phyloP scores from a whole-genome alignment of 345 rosid genomes.

The Arabidopsis suecica region DNA sequence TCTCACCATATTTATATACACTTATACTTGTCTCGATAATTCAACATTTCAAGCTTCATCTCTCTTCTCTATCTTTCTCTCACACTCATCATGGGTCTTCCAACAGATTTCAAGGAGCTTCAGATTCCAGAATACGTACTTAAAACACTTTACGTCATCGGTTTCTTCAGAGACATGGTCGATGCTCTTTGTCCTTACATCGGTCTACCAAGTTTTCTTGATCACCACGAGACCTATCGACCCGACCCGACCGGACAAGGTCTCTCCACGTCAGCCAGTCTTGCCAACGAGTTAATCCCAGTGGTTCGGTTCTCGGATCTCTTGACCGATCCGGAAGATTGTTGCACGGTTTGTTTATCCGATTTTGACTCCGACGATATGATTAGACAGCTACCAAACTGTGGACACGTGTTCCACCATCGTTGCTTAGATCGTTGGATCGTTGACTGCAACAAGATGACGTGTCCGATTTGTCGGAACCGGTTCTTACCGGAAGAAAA shows the following conservation, averaged over 20 bases:
- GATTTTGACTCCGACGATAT: conserved; percentile 65
- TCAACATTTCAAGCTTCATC: conserved; percentile 16
- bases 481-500: conserved; percentile 53
- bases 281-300: conserved; percentile 59
- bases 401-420: conserved; percentile 68
- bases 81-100: conserved; percentile 64
- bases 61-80: conserved; percentile 25
- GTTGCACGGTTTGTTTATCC: conserved; percentile 77
- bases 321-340: conserved; percentile 54
- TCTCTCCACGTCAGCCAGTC: conserved; percentile 49
- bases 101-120: conserved; percentile 59
- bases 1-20: no score
- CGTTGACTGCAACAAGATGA: conserved; percentile 56
- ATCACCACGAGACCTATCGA: conserved; percentile 56
- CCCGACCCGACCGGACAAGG: background rate
- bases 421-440: conserved; percentile 81
- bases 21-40: background rate
- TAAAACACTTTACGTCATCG: conserved; percentile 59
- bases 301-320: conserved; percentile 67
- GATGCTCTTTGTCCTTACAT: conserved; percentile 53
- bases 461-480: conserved; percentile 71
- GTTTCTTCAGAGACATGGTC: conserved; percentile 55
- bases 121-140: conserved; percentile 64
- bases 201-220: conserved; percentile 65
- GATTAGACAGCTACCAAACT: conserved; percentile 58